Conservation (phyloP, 352 stramenopile genomes). For the Globisporangium paddicum region DNA sequence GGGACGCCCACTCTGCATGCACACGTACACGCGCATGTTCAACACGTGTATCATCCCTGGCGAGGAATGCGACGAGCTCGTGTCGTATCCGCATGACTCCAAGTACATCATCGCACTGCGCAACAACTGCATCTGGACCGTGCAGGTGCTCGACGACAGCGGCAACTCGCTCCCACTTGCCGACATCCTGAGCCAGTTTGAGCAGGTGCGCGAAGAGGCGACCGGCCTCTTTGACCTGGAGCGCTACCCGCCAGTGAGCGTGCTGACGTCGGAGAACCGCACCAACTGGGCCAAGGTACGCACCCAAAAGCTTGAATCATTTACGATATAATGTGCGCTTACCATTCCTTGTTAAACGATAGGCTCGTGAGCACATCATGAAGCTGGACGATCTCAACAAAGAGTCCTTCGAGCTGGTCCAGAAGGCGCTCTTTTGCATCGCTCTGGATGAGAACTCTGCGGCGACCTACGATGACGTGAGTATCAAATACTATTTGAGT, state of each 20-base stretch:
- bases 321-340: not conserved
- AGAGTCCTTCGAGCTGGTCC: constrained; percentile 90
- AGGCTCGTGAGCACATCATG: constrained; percentile 79
- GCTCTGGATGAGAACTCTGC: constrained; percentile 88
- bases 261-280: constrained; percentile 93
- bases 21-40: constrained; percentile 94
- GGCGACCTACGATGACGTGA: constrained; percentile 70
- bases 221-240: constrained; percentile 84
- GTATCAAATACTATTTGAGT: not conserved
- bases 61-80: constrained; percentile 82
- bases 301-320: too few species aligned
- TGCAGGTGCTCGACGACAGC: constrained; percentile 76
- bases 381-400: constrained; percentile 85
- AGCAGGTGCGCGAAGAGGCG: constrained; percentile 80
- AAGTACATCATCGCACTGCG: constrained; percentile 93
- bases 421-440: constrained; percentile 92
- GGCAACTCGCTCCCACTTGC: constrained; percentile 66
- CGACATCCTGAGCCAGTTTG: constrained; percentile 79
- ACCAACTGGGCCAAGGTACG: constrained; percentile 93
- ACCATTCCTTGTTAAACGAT: not conserved
- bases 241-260: constrained; percentile 87
- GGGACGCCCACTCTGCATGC: constrained; percentile 91
- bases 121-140: constrained; percentile 88
- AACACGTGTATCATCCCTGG: constrained; percentile 95
- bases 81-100: constrained; percentile 85